Base-by-base conservation (phyloP, 176 grass and related monocot species). In the Puccinellia tenuiflora region DNA sequence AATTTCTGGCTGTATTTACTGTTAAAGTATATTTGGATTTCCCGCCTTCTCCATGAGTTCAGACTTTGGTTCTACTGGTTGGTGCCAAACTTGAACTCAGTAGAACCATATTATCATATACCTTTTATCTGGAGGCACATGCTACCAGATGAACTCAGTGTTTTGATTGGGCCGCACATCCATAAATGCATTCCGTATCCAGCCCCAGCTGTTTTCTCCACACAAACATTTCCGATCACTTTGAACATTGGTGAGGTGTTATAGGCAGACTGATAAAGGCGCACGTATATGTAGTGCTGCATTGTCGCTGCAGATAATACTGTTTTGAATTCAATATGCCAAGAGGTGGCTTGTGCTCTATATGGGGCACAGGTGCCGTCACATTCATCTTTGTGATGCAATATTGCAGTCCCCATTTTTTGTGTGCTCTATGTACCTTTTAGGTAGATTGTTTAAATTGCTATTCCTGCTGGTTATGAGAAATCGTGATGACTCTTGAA, bases 341-440 rank as follows among this genome's bases (percentile, higher is more conserved):
- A 61, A 59, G 9, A 71, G 21, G 20, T 79, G 51, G 28, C 40
- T 85, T 71, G 14, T 85, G 38, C 76, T 86, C 66, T 15, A 51
- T 22, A 9, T 37, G 18, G 59, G 61, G 55, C 40, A 80, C 33
- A 43, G 1, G 33, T 84, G 20, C 39, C 6, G 6, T 78, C 25
- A 3, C 14, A 79, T 84, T 21, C 62, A 81, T 81, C 43, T 68
- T 26, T 20, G 20, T 20, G 78, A 53, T 81, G 77, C 11, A 68
- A 26, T 67, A 35, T 67, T 68, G 63, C 45, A 72, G 61, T 82
- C 25, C 46, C 42, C 59, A 2, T 66, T 77, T 34, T 15, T 68
- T 55, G 46, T 83, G 25, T 79, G 43, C 11, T 73, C 14, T 26
- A 21, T 74, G 25, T 35, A 73, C 56, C 64, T 78, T 84, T 42